A percentile compares a stretch with the other conserved stretches of the same genome.
Conservation (phyloP, 495 filamentous ascomycete species). For the Aspergillus indologenus region DNA sequence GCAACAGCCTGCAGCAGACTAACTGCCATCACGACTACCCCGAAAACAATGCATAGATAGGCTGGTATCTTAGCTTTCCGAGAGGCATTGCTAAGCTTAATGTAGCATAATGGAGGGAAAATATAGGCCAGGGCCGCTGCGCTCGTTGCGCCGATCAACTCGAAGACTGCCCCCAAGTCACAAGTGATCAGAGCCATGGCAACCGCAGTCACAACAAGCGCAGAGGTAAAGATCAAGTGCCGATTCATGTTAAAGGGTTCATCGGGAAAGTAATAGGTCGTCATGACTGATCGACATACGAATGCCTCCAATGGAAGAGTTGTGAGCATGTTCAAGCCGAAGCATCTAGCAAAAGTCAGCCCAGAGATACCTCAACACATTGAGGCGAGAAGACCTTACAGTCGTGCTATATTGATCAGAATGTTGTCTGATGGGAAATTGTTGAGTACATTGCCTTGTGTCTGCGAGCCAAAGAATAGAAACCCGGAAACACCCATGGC, state of each 20-base stretch:
- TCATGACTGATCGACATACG: constrained; percentile 95
- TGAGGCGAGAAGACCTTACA: constrained; percentile 45
- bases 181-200: constrained; percentile 75
- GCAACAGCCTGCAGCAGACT: constrained; percentile 70
- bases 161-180: constrained; percentile 90
- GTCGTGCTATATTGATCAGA: constrained; percentile 88
- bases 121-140: constrained; percentile 94
- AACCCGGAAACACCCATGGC: constrained; percentile 87
- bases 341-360: constrained; percentile 53
- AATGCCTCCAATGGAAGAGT: constrained; percentile 95
- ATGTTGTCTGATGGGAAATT: constrained; percentile 89
- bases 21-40: constrained; percentile 76
- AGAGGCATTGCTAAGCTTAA: constrained; percentile 71
- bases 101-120: constrained; percentile 88
- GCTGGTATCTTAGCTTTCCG: constrained; percentile 74
- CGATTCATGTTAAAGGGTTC: constrained; percentile 78
- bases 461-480: constrained; percentile 86
- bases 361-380: neutral
- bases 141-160: constrained; percentile 91
- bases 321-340: constrained; percentile 97
- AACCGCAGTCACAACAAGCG: constrained; percentile 78
- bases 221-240: constrained; percentile 80
- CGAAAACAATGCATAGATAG: constrained; percentile 68
- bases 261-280: constrained; percentile 83
- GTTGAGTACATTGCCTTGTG: constrained; percentile 92